Conservation (phyloP, 805 yeast genomes). For the Suhomyces kilbournensis region DNA sequence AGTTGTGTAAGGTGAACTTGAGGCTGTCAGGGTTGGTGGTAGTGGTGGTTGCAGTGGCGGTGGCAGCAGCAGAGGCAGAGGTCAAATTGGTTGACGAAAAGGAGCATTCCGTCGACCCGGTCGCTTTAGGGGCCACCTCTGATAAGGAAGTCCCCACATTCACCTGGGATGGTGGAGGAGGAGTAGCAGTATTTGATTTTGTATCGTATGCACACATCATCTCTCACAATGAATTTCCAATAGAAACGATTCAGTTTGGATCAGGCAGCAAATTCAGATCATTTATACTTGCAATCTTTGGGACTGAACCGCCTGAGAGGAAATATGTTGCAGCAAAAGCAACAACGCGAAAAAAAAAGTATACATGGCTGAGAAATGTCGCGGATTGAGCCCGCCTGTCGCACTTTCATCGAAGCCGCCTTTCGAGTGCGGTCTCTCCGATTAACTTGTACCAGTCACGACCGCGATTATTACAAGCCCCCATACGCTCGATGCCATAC, state of each 20-base stretch:
- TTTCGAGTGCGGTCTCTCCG: not conserved
- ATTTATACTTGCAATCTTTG: not conserved
- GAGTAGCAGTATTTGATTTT: not conserved
- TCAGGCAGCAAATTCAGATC: not conserved
- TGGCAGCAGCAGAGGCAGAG: not conserved
- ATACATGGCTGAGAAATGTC: not conserved
- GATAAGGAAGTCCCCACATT: not conserved
- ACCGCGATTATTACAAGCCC: not conserved
- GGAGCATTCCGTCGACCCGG: not conserved
- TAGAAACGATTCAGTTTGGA: not conserved
- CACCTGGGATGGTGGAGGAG: not conserved
- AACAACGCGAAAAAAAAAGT: not conserved
- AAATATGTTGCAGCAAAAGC: not conserved
- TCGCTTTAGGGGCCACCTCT: not conserved
- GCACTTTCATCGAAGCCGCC: not conserved
- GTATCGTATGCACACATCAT: not conserved
- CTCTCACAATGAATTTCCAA: not conserved
- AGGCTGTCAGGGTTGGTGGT: constrained; percentile 2
- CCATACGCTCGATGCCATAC: not conserved
- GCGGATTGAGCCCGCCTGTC: not conserved
- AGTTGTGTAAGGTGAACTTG: constrained; percentile 3
- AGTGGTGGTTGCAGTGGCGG: not conserved
- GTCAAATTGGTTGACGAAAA: not conserved
- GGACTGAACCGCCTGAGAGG: not conserved
- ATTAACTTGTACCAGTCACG: not conserved